These are phyloP conservation scores for Beauveria sp. DNA, from an alignment of 2,329 filamentous ascomycete genomes.

Conservation along the genomic window DNA sequence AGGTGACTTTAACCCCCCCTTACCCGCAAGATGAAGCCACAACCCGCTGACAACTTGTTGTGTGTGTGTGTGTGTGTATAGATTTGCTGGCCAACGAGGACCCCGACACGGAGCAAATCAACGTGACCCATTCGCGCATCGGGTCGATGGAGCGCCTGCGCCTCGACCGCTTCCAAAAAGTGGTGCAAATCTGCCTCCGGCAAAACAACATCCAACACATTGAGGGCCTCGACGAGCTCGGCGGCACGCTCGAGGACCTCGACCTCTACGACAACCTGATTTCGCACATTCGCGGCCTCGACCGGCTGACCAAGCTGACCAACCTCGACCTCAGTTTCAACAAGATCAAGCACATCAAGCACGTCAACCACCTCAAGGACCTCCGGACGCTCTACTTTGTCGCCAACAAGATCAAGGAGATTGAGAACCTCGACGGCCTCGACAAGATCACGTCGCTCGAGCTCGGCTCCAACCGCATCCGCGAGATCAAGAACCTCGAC, in stretches of 20 bases:
- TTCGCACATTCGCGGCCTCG: slow-evolving; percentile 75
- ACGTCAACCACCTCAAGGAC: slow-evolving; percentile 67
- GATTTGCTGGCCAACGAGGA: slow-evolving; percentile 56
- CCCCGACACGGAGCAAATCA: slow-evolving; percentile 65
- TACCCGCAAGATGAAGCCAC: too few relatives aligned
- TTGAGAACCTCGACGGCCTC: slow-evolving; percentile 75
- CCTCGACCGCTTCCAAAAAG: slow-evolving; percentile 75
- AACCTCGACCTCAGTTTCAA: slow-evolving; percentile 93
- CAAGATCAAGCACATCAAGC: slow-evolving; percentile 98
- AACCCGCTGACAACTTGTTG: neutral
- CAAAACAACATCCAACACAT: slow-evolving; percentile 84
- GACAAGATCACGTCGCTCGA: slow-evolving; percentile 75
- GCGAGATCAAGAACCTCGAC: slow-evolving; percentile 80
- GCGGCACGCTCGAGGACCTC: slow-evolving; percentile 66
- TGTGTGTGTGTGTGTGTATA: slow-evolving; percentile 19
- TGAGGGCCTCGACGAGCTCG: slow-evolving; percentile 61
- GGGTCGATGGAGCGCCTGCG: slow-evolving; percentile 66
- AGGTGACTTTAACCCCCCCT: slow-evolving; percentile 38
- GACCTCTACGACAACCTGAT: slow-evolving; percentile 97
- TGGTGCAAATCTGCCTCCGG: slow-evolving; percentile 75
- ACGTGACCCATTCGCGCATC: slow-evolving; percentile 82
- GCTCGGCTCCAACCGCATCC: slow-evolving; percentile 84
- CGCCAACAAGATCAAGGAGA: slow-evolving; percentile 84
- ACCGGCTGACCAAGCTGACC: slow-evolving; percentile 66
- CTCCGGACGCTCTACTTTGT: slow-evolving; percentile 86